These are phyloP conservation scores for Ascochyta koolunga DNA, from an alignment of 2,329 filamentous ascomycete species.

Conservation along the genomic window DNA sequence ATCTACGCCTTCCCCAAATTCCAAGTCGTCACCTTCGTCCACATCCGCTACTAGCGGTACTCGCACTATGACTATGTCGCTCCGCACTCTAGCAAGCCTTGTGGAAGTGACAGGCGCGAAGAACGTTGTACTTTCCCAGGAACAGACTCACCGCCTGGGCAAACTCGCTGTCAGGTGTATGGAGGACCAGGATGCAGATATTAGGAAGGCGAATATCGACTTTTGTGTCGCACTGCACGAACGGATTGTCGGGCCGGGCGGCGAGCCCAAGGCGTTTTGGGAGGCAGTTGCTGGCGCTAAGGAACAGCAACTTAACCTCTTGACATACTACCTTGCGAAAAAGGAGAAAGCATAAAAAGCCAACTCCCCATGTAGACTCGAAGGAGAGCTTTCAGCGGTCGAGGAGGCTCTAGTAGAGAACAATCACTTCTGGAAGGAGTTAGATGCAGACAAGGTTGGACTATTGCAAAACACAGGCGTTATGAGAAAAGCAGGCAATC, in stretches of 20 bases:
- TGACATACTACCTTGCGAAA: slow-evolving; percentile 78
- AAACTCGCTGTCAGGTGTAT: slow-evolving; percentile 47
- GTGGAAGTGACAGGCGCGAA: slow-evolving; percentile 44
- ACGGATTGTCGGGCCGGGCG: slow-evolving; percentile 35
- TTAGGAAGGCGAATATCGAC: slow-evolving; percentile 74
- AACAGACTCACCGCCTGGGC: slow-evolving; percentile 48
- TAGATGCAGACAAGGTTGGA: not conserved
- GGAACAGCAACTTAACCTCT: slow-evolving; percentile 76
- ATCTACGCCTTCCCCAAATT: slow-evolving; percentile 36
- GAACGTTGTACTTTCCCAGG: slow-evolving; percentile 36
- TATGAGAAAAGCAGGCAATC: not conserved
- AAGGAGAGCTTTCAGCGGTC: not conserved
- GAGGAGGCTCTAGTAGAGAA: not conserved
- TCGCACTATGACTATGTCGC: slow-evolving; percentile 48
- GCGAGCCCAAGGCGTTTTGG: slow-evolving; percentile 66
- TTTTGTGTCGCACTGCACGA: slow-evolving; percentile 76
- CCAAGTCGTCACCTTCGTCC: slow-evolving; percentile 43
- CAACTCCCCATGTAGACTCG: not conserved
- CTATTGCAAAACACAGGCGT: slow-evolving; percentile 4
- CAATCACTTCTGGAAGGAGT: not conserved
- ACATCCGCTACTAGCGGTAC: slow-evolving; percentile 24
- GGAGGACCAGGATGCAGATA: slow-evolving; percentile 49
- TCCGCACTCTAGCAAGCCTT: slow-evolving; percentile 48
- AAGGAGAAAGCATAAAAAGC: slow-evolving; percentile 33
- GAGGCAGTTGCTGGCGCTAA: slow-evolving; percentile 65